A percentile compares a stretch with the other conserved stretches of the same genome.
phyloP scores from a whole-genome alignment of 2,329 filamentous ascomycete genomes.

The Epichloe brachyelytri region DNA sequence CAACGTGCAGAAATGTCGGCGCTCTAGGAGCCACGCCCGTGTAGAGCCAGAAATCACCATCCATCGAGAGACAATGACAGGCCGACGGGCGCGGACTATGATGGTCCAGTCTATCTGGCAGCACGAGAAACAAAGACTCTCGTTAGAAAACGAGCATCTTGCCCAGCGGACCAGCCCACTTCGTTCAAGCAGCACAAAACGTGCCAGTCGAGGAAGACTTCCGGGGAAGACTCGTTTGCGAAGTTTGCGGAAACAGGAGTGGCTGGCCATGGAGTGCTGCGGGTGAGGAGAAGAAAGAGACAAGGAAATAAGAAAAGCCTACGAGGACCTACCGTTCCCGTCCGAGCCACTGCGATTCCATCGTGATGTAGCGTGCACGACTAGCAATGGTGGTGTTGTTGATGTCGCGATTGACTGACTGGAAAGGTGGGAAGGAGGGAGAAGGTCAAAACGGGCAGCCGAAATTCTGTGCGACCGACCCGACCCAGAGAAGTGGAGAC shows the following conservation, averaged over 20 bases:
- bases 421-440: background rate
- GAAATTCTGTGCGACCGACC: background rate
- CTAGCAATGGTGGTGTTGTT: background rate
- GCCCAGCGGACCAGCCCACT: conserved; percentile 23
- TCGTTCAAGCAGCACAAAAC: conserved; percentile 24
- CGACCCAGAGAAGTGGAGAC: background rate
- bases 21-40: conserved; percentile 38
- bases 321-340: background rate
- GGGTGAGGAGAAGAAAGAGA: background rate
- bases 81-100: conserved; percentile 38
- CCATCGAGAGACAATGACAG: background rate
- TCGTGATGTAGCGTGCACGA: background rate
- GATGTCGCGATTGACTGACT: background rate
- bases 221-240: conserved; percentile 21
- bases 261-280: conserved; percentile 19
- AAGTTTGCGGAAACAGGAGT: conserved; percentile 15
- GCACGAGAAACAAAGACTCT: conserved; percentile 11
- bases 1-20: conserved; percentile 25
- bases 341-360: background rate
- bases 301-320: background rate
- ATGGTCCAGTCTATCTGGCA: conserved; percentile 37
- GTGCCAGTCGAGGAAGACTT: conserved; percentile 21
- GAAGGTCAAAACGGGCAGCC: background rate
- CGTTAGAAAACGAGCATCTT: background rate
- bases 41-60: conserved; percentile 16